phyloP scores from a whole-genome alignment of 768 basidiomycete species.

The Lyophyllum shimeji region DNA sequence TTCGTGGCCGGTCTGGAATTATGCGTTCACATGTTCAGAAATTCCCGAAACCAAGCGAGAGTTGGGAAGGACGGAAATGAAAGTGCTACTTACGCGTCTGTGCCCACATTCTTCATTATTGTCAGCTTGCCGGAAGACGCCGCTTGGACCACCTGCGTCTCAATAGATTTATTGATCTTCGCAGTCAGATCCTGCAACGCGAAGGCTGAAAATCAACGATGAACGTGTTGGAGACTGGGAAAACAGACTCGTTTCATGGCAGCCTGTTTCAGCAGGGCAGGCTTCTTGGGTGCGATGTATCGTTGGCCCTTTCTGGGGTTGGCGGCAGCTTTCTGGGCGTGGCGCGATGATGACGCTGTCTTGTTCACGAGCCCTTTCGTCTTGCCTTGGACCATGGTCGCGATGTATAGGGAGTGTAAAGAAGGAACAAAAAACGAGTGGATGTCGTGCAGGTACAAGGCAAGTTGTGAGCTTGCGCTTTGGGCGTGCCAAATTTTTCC shows the following conservation, averaged over 20 bases:
- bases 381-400: constrained; percentile 74
- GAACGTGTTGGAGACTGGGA: not conserved
- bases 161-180: constrained; percentile 91
- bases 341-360: constrained; percentile 47
- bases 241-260: constrained; percentile 70
- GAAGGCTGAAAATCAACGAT: not conserved
- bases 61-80: not conserved
- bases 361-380: constrained; percentile 75
- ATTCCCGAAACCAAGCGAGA: not conserved
- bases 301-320: constrained; percentile 79
- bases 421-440: not conserved
- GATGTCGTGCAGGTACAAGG: not conserved
- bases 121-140: constrained; percentile 89
- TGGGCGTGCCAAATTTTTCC: constrained; percentile 35
- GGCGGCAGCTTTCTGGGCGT: constrained; percentile 65
- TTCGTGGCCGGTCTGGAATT: constrained; percentile 15
- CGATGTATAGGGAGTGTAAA: not conserved
- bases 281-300: constrained; percentile 81
- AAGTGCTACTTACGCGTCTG: constrained; percentile 37
- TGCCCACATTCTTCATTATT: constrained; percentile 77
- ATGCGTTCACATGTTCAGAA: not conserved
- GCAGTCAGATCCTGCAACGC: constrained; percentile 69
- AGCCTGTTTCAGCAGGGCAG: constrained; percentile 67
- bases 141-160: constrained; percentile 86
- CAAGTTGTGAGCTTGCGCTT: constrained; percentile 1